Percentiles rank a stretch among this genome's conserved stretches.
These are phyloP conservation scores for Ceratocystis alfenasii DNA, from an alignment of 2,329 filamentous ascomycete species.

Conservation along the genomic window DNA sequence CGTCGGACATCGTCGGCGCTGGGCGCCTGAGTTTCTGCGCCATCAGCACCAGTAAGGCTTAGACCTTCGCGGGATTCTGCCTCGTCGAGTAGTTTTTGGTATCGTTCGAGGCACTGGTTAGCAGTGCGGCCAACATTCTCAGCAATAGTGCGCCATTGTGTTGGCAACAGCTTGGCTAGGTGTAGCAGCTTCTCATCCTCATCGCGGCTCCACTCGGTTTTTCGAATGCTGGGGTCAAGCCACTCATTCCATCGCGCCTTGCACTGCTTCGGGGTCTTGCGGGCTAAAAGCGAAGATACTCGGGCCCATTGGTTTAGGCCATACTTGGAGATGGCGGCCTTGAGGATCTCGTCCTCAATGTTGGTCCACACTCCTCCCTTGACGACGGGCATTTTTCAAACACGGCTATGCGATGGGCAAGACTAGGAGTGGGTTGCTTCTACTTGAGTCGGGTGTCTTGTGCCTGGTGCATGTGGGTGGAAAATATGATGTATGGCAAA, in stretches of 20 bases:
- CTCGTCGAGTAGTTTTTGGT: constrained; percentile 92
- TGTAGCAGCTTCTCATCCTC: constrained; percentile 96
- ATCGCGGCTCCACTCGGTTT: constrained; percentile 98
- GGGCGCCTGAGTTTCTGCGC: constrained; percentile 75
- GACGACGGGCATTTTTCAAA: constrained; percentile 50
- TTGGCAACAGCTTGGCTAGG: constrained; percentile 95
- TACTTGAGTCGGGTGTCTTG: neutral
- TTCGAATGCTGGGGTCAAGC: constrained; percentile 94
- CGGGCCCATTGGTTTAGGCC: constrained; percentile 96
- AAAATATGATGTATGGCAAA: neutral
- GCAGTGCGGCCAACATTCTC: constrained; percentile 93
- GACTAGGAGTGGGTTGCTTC: neutral
- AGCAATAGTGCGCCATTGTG: constrained; percentile 97
- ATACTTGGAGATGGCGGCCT: constrained; percentile 89
- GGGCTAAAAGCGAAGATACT: constrained; percentile 88
- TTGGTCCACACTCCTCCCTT: constrained; percentile 67
- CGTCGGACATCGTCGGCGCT: constrained; percentile 84
- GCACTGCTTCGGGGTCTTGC: constrained; percentile 98
- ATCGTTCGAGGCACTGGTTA: constrained; percentile 92
- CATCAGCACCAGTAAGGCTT: constrained; percentile 71
- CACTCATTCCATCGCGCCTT: constrained; percentile 98
- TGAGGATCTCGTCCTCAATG: constrained; percentile 90
- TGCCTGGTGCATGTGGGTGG: neutral
- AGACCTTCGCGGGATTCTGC: constrained; percentile 83
- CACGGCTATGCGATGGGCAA: too few species aligned